phyloP scores from a whole-genome alignment of 1,139 yeast species.

The Suhomyces yuchorum region DNA sequence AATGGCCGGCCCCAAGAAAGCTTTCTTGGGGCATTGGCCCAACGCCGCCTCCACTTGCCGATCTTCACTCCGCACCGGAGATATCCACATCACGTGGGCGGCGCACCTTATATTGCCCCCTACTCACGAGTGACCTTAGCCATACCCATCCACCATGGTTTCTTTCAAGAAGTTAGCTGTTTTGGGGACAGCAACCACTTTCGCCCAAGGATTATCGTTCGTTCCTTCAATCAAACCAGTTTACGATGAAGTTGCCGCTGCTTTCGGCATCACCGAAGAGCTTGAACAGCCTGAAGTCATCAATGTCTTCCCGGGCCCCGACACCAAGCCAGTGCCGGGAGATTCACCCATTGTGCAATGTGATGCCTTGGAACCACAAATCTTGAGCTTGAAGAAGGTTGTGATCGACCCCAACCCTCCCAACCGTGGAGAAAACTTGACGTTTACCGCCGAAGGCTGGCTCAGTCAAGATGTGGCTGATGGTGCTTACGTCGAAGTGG shows the following conservation, averaged over 20 bases:
- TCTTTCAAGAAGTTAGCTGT: slow-evolving; percentile 26
- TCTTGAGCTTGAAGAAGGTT: slow-evolving; percentile 62
- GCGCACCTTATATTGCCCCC: neutral
- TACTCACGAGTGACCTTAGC: neutral
- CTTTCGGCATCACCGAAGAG: slow-evolving; percentile 17
- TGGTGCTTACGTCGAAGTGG: slow-evolving; percentile 93
- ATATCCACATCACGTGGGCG: neutral
- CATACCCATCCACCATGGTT: slow-evolving; percentile 26
- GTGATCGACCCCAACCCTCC: slow-evolving; percentile 86
- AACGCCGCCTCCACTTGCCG: neutral
- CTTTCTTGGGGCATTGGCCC: too few species aligned
- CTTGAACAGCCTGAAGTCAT: slow-evolving; percentile 15
- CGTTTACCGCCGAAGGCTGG: slow-evolving; percentile 72
- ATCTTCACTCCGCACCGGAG: neutral
- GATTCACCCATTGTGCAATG: slow-evolving; percentile 82
- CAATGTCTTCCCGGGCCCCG: slow-evolving; percentile 25
- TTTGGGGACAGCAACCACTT: slow-evolving; percentile 14
- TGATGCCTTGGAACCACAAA: slow-evolving; percentile 63
- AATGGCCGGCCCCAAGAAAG: too few species aligned
- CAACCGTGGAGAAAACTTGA: slow-evolving; percentile 71
- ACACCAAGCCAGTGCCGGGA: slow-evolving; percentile 80
- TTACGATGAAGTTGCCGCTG: slow-evolving; percentile 23
- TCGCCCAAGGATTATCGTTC: slow-evolving; percentile 28
- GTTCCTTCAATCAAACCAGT: slow-evolving; percentile 23
- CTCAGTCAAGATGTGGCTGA: slow-evolving; percentile 58